phyloP scores from a whole-genome alignment of 768 basidiomycete species.

The Termitomyces sp. region DNA sequence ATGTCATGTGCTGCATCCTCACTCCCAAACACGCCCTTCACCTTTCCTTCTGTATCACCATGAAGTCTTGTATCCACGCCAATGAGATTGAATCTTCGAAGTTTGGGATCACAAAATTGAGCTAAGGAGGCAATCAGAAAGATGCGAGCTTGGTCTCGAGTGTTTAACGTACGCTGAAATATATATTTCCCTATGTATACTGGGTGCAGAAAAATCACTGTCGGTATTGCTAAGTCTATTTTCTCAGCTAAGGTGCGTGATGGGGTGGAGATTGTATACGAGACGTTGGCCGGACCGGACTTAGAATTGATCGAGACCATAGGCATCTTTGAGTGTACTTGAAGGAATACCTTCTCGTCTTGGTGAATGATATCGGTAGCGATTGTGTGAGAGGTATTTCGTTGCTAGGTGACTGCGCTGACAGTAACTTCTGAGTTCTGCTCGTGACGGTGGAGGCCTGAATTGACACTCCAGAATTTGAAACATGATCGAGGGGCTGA shows the following conservation, averaged over 20 bases:
- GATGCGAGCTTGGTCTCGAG: not conserved
- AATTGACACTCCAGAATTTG: not conserved
- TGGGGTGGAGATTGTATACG: constrained; percentile 34
- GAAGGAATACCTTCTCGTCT: not conserved
- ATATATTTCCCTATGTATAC: constrained; percentile 27
- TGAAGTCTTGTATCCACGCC: constrained; percentile 28
- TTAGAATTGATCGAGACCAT: constrained; percentile 23
- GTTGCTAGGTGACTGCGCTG: not conserved
- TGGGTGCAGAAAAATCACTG: constrained; percentile 30
- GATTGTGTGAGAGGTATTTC: not conserved
- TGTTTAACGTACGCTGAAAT: constrained; percentile 23
- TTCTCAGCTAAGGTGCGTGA: constrained; percentile 18
- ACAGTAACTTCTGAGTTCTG: not conserved
- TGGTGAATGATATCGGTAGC: not conserved
- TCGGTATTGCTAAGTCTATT: constrained; percentile 27
- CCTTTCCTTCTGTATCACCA: constrained; percentile 24
- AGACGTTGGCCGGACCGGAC: constrained; percentile 24
- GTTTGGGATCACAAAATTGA: constrained; percentile 13
- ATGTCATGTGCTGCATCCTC: constrained; percentile 30
- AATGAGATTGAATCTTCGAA: constrained; percentile 35
- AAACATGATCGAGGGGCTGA: not conserved
- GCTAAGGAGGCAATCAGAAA: not conserved
- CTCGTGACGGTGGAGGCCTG: not conserved
- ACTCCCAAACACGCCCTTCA: constrained; percentile 21
- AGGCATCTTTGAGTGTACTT: constrained; percentile 20